These are phyloP conservation scores for Ustilago xerochloae DNA, from an alignment of 1,284 basidiomycete genomes.

Conservation along the genomic window DNA sequence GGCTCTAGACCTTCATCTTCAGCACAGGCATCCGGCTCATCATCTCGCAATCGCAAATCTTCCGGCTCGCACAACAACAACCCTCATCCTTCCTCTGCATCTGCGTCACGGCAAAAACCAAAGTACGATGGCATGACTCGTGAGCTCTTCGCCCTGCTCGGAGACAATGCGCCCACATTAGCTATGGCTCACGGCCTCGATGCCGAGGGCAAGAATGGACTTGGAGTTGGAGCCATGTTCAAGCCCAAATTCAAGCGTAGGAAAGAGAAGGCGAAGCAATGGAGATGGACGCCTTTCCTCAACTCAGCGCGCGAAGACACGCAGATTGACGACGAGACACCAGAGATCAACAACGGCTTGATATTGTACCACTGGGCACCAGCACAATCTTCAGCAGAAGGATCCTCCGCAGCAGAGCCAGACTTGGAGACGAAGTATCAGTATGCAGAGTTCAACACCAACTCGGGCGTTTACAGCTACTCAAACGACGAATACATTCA, in stretches of 20 bases:
- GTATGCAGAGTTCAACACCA: conserved; percentile 84
- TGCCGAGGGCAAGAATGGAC: conserved; percentile 34
- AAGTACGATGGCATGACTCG: conserved; percentile 79
- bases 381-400: conserved; percentile 4
- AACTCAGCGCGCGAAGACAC: conserved; percentile 61
- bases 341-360: conserved; percentile 49
- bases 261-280: conserved; percentile 71
- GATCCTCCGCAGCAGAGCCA: conserved; percentile 1
- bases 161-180: conserved; percentile 86
- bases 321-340: conserved; percentile 33
- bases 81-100: conserved; percentile 32
- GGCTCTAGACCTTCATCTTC: conserved; percentile 29
- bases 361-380: conserved; percentile 62
- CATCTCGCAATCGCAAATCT: conserved; percentile 34
- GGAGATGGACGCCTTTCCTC: conserved; percentile 61
- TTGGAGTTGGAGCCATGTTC: conserved; percentile 69
- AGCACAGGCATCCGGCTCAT: conserved; percentile 32
- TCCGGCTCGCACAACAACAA: conserved; percentile 32
- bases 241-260: conserved; percentile 89
- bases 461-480: conserved; percentile 80
- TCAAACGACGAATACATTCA: conserved; percentile 89
- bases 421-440: conserved; percentile 69
- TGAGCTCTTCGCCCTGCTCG: conserved; percentile 92
- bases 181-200: conserved; percentile 51
- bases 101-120: conserved; percentile 32